These are phyloP conservation scores for Spiraea crenata DNA, from an alignment of 331 rosid genomes.

Conservation along the genomic window DNA sequence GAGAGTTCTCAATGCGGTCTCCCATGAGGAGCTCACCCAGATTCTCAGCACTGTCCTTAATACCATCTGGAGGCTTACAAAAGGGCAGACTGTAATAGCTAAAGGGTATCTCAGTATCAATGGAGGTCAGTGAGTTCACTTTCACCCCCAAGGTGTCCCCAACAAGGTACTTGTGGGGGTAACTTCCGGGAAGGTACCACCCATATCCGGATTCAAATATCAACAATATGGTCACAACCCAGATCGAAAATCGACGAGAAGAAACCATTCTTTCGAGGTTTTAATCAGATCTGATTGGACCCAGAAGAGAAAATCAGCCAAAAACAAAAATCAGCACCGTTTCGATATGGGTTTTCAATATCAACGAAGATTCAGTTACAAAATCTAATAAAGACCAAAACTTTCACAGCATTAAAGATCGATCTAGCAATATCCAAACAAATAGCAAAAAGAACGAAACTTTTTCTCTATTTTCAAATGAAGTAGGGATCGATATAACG, in stretches of 20 bases:
- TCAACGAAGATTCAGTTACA: conserved; percentile 1
- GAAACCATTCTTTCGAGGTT: conserved; percentile 51
- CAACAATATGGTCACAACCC: conserved; percentile 49
- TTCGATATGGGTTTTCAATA: conserved; percentile 18
- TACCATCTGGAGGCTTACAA: conserved; percentile 71
- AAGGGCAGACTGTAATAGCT: conserved; percentile 90
- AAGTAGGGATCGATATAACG: conserved; percentile 32
- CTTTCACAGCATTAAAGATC: conserved; percentile 7
- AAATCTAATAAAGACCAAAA: background rate
- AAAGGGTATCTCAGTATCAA: conserved; percentile 87
- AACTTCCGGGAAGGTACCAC: conserved; percentile 86
- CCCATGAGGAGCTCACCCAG: conserved; percentile 98
- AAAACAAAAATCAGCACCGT: background rate
- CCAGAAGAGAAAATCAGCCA: conserved; percentile 33
- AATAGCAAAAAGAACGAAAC: background rate
- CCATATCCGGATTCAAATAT: conserved; percentile 55
- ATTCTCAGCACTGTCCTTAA: conserved; percentile 91
- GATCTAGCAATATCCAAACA: background rate
- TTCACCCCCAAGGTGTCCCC: conserved; percentile 68
- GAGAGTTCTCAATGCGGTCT: conserved; percentile 94
- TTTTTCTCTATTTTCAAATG: background rate
- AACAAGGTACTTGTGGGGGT: conserved; percentile 64
- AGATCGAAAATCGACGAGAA: conserved; percentile 42
- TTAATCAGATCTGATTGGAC: conserved; percentile 49
- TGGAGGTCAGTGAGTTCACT: conserved; percentile 88